Evolutionary conservation across 306 rosid genomes (phyloP), one percentile per base, ranked within the genome.

Genomic region (Elaeagnus macrophylla): DNA sequence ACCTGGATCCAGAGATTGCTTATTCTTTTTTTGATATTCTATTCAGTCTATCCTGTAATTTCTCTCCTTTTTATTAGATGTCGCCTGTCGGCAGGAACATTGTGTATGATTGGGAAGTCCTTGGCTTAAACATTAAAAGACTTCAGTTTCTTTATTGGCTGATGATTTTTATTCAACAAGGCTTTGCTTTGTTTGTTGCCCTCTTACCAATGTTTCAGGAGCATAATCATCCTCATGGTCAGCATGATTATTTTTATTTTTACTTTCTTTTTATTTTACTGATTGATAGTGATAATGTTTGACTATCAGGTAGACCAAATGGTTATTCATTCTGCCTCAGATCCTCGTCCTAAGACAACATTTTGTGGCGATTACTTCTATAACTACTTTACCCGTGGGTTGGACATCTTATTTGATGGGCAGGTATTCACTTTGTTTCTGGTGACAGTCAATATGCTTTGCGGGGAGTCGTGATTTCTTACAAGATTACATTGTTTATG

Each of bases 281-380:
- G 42, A 35, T 64, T 65, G 59, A 10, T 25, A 14, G 59, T 44
- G 55, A 53, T 53, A 56, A 20, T 52, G 61, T 46, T 25, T 51
- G 20, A 25, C 4, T 16, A 16, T 54, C 72, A 93, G 99, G 99
- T 93, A 10, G 99, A 93, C 69, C 99, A 84, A 77, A 93, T 93
- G 99, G 96, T 88, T 54, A 93, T 93, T 75, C 99, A 93, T 71
- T 87, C 99, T 67, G 96, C 84, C 43, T 80, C 80, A 10, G 99
- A 93, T 66, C 81, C 81, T 25, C 94, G 89, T 59, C 99, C 96
- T 1, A 77, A 89, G 12, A 87, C 96, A 66, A 93, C 99, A 14
- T 74, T 87, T 15, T 93, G 99, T 59, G 99, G 95, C 32, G 99
- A 93, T 75, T 93, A 93, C 73, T 93, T 93, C 54, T 93, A 93